These are phyloP conservation scores for Paramyrothecium roridum DNA, from an alignment of 2,329 filamentous ascomycete genomes.

Conservation along the genomic window DNA sequence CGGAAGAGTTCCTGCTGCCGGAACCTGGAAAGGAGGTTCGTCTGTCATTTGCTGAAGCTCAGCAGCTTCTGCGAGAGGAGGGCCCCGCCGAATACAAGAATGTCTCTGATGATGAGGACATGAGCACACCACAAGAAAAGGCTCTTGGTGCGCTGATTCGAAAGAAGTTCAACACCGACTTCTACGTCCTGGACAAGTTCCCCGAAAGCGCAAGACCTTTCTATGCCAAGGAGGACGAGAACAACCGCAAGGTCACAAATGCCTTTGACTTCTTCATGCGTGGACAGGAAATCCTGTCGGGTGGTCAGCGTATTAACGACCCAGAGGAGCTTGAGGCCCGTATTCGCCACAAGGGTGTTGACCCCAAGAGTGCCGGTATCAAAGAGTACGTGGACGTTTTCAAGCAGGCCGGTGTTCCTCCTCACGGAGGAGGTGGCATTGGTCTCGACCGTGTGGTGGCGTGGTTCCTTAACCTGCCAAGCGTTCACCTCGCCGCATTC, in stretches of 20 bases:
- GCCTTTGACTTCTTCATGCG: conserved; percentile 84
- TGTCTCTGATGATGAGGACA: conserved; percentile 73
- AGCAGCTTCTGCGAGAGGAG: conserved; percentile 73
- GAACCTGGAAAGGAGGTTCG: conserved; percentile 71
- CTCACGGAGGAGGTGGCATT: conserved; percentile 86
- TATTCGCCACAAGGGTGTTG: conserved; percentile 75
- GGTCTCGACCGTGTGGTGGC: conserved; percentile 83
- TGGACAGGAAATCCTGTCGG: conserved; percentile 88
- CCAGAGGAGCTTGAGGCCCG: conserved; percentile 72
- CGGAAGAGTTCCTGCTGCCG: conserved; percentile 73
- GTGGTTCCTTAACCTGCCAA: conserved; percentile 58
- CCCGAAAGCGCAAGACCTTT: conserved; percentile 85
- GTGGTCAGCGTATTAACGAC: conserved; percentile 88
- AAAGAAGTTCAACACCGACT: conserved; percentile 89
- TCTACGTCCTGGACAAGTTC: conserved; percentile 97
- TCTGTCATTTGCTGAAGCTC: conserved; percentile 74
- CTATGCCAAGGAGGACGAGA: conserved; percentile 77
- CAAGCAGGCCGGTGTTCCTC: conserved; percentile 76
- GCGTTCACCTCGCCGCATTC: conserved; percentile 54
- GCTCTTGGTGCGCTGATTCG: conserved; percentile 84
- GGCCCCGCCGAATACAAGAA: conserved; percentile 65
- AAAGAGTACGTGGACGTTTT: conserved; percentile 89
- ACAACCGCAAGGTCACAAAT: conserved; percentile 63
- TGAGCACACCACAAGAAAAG: conserved; percentile 79
- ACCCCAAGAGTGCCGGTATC: conserved; percentile 71